Evolutionary conservation across 2,329 filamentous ascomycete genomes (phyloP).

Genomic region (Colletotrichum tanaceti): DNA sequence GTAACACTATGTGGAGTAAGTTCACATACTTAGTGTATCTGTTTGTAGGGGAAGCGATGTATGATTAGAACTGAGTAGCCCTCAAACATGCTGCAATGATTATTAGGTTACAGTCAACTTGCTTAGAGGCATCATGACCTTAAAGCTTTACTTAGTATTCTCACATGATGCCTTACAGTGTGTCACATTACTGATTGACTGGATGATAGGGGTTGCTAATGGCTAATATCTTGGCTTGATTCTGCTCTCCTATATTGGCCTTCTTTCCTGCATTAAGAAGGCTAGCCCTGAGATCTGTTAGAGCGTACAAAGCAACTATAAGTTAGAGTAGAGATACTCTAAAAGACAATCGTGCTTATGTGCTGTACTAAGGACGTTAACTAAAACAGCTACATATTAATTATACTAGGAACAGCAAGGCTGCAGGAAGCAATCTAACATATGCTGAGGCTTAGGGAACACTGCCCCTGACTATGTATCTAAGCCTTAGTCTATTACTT

Average conservation of each 20-base stretch:
- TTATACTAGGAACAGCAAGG: background rate
- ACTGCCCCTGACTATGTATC: background rate
- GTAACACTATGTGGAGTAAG: background rate
- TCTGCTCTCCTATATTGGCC: background rate
- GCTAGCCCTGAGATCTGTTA: background rate
- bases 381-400: background rate
- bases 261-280: background rate
- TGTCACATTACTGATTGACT: background rate
- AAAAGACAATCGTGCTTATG: background rate
- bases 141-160: slow-evolving; percentile 16
- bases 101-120: background rate
- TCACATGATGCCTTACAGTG: background rate
- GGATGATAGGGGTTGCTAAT: background rate
- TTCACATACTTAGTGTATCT: background rate
- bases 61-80: background rate
- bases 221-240: background rate
- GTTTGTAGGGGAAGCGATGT: background rate
- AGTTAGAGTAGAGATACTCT: background rate
- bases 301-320: background rate
- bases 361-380: background rate
- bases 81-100: slow-evolving; percentile 13
- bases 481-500: background rate
- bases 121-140: slow-evolving; percentile 10
- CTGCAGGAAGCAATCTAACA: background rate
- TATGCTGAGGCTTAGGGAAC: background rate